These are phyloP conservation scores for Geotrichum reessii DNA, from an alignment of 1,139 yeast genomes.

Conservation along the genomic window DNA sequence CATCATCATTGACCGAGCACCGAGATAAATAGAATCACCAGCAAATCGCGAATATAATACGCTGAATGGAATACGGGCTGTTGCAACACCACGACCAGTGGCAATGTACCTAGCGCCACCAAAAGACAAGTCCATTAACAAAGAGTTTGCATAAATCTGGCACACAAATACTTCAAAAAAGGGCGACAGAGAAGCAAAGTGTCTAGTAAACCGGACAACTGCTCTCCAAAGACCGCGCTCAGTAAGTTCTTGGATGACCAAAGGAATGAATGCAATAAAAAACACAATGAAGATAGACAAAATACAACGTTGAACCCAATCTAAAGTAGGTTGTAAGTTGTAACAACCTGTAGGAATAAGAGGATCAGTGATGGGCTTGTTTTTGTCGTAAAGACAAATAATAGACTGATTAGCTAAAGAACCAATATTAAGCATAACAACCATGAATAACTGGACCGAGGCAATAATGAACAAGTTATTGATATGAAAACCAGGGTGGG, in stretches of 20 bases:
- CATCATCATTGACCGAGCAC: constrained; percentile 86
- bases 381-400: constrained; percentile 73
- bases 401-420: constrained; percentile 87
- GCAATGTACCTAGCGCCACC: constrained; percentile 99
- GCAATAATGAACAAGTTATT: constrained; percentile 92
- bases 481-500: constrained; percentile 98
- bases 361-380: constrained; percentile 80
- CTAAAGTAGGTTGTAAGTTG: constrained; percentile 81
- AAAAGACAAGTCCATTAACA: constrained; percentile 84
- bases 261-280: constrained; percentile 93
- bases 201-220: constrained; percentile 83
- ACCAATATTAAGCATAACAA: constrained; percentile 86
- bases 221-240: constrained; percentile 98
- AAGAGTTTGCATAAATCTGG: constrained; percentile 90
- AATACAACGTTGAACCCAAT: constrained; percentile 97
- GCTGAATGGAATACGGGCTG: constrained; percentile 95
- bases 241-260: constrained; percentile 91
- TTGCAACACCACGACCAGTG: constrained; percentile 98
- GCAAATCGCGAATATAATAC: constrained; percentile 95
- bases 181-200: constrained; percentile 84
- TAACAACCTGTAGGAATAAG: constrained; percentile 88
- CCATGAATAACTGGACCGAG: constrained; percentile 87
- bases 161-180: constrained; percentile 97
- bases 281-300: constrained; percentile 96
- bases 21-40: constrained; percentile 92